Base-by-base conservation (phyloP, 1,284 basidiomycete species). In the Ceratobasidium sp. region DNA sequence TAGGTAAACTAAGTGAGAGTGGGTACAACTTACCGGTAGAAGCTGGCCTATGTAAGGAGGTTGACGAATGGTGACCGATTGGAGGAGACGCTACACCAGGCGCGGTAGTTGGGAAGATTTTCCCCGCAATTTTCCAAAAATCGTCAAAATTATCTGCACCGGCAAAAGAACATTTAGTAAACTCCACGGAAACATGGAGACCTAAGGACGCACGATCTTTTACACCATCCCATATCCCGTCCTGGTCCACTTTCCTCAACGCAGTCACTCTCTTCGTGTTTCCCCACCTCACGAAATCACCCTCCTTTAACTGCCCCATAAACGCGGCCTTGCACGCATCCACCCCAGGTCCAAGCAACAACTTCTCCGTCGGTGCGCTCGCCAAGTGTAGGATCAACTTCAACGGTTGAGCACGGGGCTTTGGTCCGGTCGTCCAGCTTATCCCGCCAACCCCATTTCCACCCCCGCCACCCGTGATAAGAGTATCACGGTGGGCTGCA, bases 271-370 rank as follows among this genome's bases (percentile, higher is more conserved):
- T 90, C 83, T 95, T 94, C 23, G 95, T 96, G 85, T 93, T 97
- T 1, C 97, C 95, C 95, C 96, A 98, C 71, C 96, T 88, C 73
- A 97, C 91, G 83, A 97, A 97, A 84, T 98, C 96, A 0, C 95
- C 96, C 84, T 98, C 96, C 83, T 98, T 98, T 65, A 97, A 85
- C 83, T 97, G 94, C 7, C 94, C 94, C 92, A 98, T 96, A 84
- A 96, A 98, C 2, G 93, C 92, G 78, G 93, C 92, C 82, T 96
- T 95, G 86, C 95, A 96, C 17, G 93, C 88, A 77, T 97, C 96
- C 17, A 92, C 85, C 69, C 89, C 91, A 7, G 94, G 92, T 0
- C 93, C 88, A 20, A 96, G 85, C n/a, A 96, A 88, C 20, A 97
- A 89, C 83, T 93, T 95, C 81, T 96, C 95, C 20, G 89, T 89